Conservation (phyloP, 768 basidiomycete genomes). For the Dacryopinax spathularia region DNA sequence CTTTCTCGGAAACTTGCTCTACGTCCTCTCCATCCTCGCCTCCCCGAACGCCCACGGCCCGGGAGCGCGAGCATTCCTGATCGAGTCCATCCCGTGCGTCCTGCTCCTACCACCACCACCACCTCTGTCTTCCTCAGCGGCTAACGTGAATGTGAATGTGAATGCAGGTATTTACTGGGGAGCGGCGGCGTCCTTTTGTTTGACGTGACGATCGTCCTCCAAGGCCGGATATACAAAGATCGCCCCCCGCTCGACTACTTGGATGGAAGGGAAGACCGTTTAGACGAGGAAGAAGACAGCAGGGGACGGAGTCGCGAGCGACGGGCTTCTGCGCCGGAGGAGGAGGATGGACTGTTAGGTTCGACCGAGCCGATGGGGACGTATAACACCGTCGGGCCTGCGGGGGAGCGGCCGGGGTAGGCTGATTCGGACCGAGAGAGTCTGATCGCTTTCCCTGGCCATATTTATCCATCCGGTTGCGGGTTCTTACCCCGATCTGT, state of each 20-base stretch:
- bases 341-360: neutral
- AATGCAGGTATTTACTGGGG: conserved; percentile 62
- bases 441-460: no score
- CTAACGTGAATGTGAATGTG: no score
- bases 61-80: conserved; percentile 49
- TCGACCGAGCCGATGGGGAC: neutral
- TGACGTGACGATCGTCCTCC: conserved; percentile 79
- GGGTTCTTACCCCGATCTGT: no score
- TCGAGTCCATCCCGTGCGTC: conserved; percentile 74
- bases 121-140: neutral
- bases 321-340: neutral
- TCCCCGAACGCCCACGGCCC: conserved; percentile 54
- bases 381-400: neutral
- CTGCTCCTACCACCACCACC: neutral
- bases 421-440: no score
- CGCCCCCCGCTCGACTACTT: neutral
- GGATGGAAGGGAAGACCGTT: neutral
- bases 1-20: conserved; percentile 85
- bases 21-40: conserved; percentile 77
- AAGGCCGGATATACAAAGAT: conserved; percentile 56
- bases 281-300: neutral
- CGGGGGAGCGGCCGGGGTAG: no score
- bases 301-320: neutral
- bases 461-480: no score
- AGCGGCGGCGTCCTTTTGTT: conserved; percentile 88